Percentiles rank a stretch among this genome's conserved stretches.
Conservation (phyloP, 495 filamentous ascomycete species). For the Podospora tetraspora region DNA sequence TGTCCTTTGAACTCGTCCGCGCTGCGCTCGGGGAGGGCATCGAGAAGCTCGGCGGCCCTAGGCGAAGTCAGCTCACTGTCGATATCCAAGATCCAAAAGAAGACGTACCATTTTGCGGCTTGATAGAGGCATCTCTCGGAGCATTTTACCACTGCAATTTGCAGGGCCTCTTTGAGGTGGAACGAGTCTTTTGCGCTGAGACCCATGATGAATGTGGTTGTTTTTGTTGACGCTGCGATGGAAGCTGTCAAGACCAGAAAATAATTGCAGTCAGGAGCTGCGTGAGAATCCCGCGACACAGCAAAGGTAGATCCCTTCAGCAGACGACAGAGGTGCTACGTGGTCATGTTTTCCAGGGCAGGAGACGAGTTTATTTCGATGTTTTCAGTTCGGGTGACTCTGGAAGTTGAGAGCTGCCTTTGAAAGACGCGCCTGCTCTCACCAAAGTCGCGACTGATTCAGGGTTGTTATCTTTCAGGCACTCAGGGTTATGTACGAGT, state of each 20-base stretch:
- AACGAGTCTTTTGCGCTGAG: constrained; percentile 45
- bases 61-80: background rate
- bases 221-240: background rate
- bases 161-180: constrained; percentile 57
- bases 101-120: constrained; percentile 83
- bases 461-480: background rate
- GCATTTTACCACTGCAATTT: constrained; percentile 81
- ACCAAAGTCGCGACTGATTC: background rate
- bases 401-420: background rate
- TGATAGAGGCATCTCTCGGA: constrained; percentile 95
- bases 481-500: background rate
- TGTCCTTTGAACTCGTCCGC: constrained; percentile 35
- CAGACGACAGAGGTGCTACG: background rate
- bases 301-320: background rate
- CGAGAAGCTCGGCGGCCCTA: constrained; percentile 93
- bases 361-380: background rate
- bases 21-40: constrained; percentile 57
- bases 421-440: background rate
- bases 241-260: background rate
- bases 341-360: background rate
- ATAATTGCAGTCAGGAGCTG: background rate
- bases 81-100: background rate
- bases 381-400: background rate
- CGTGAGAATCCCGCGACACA: background rate
- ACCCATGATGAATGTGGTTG: constrained; percentile 18